Evolutionary conservation across 2,329 filamentous ascomycete genomes (phyloP), one percentile per base, ranked within the genome.

Genomic region (Aspergillus intermedius): DNA sequence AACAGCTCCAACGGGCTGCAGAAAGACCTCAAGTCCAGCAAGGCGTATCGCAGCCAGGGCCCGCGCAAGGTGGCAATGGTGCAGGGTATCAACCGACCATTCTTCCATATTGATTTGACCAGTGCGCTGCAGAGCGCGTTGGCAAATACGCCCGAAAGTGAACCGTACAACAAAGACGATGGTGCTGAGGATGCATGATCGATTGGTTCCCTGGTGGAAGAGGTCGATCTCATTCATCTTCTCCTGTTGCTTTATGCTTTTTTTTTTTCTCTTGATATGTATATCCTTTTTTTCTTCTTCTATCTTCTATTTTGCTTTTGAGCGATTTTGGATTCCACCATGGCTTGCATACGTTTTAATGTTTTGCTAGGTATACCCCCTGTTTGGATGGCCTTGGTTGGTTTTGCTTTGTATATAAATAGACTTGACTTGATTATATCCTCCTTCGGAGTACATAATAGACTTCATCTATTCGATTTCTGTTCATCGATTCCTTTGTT

Each of bases 61-160:
- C 57, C 57, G 23, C 65, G 54, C 50, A 70, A 65, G 57, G 69
- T 80, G 23, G 84, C 86, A 1, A 78, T 88, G 4, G 83, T 97
- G 13, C 86, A 91, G 56, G 88, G 91, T n/a, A 73, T 94, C 54
- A 93, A 95, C 68, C 75, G 88, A 58, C 91, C 93, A 4, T 79
- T 96, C 57, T 97, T 98, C 79, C 93, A 98, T 65, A 81, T 95
- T 46, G 93, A 97, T 66, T 72, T 97, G 45, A 93, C 88, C 3
- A 90, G 84, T 61, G 93, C 93, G 5, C 70, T 97, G 58, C 88
- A 96, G 68, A 89, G 85, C 59, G 91, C 90, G 2, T 81, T 96
- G 59, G 82, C 84, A 25, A 95, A 94, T 57, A 79, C 88, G 0
- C 81, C 88, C 68, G 56, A 60, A 23, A 49, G 50, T 41, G 52